Conservation (phyloP, 768 basidiomycete species). For the Filobasidium floriforme region DNA sequence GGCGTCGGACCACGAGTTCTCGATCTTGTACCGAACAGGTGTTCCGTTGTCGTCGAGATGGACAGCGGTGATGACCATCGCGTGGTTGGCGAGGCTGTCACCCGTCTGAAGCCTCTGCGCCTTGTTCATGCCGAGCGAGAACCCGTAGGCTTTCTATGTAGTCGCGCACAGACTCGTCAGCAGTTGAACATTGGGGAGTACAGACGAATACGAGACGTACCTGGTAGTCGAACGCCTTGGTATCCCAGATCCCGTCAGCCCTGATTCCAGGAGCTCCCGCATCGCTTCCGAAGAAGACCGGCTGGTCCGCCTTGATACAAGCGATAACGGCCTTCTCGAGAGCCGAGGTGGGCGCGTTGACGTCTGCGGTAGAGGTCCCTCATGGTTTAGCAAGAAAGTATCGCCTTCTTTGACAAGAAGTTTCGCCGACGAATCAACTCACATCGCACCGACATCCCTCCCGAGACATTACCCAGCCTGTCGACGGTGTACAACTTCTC, state of each 20-base stretch:
- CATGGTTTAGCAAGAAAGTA: no score
- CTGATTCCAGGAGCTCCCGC: conserved; percentile 77
- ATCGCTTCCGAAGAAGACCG: conserved; percentile 91
- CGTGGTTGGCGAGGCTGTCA: conserved; percentile 68
- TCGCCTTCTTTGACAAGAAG: conserved; percentile 1
- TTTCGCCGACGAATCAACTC: conserved; percentile 39
- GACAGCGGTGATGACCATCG: conserved; percentile 81
- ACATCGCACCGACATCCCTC: conserved; percentile 77
- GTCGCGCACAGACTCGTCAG: not conserved
- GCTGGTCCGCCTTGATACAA: conserved; percentile 76
- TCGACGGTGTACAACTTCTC: conserved; percentile 81
- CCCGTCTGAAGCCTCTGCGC: conserved; percentile 56
- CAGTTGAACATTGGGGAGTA: not conserved
- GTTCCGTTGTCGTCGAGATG: conserved; percentile 69
- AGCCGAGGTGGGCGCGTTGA: conserved; percentile 74
- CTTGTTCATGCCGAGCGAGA: conserved; percentile 70
- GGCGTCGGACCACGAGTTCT: conserved; percentile 85
- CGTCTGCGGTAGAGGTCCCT: no score
- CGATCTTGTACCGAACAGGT: conserved; percentile 87
- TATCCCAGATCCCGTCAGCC: conserved; percentile 74
- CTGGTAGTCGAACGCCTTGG: conserved; percentile 73
- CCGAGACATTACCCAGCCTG: conserved; percentile 87
- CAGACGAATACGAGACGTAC: not conserved
- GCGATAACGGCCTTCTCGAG: conserved; percentile 76
- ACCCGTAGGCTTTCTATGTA: conserved; percentile 68